Conservation (phyloP, 2,329 filamentous ascomycete species). For the Pestalotiopsis fici region DNA sequence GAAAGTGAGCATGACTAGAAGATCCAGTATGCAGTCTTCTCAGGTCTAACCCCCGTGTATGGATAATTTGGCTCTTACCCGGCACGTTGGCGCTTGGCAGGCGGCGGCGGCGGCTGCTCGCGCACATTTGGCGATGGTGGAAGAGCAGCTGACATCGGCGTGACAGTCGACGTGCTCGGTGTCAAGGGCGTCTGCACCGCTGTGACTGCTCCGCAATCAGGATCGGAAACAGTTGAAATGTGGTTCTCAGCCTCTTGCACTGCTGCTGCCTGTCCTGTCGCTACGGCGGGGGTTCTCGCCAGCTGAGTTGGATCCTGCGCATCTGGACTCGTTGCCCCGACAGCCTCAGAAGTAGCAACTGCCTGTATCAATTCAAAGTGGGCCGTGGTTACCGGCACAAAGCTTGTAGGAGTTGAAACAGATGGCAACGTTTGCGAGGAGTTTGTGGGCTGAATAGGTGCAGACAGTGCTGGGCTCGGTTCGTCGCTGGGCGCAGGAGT, state of each 20-base stretch:
- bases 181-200: constrained; percentile 25
- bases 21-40: background rate
- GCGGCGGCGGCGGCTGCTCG: constrained; percentile 11
- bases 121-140: constrained; percentile 8
- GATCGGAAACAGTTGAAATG: constrained; percentile 9
- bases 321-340: background rate
- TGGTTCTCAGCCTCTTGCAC: background rate
- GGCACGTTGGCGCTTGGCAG: constrained; percentile 26
- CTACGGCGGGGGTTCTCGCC: background rate
- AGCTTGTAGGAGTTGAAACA: constrained; percentile 26
- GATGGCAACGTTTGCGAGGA: constrained; percentile 28
- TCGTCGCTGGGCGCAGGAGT: constrained; percentile 67
- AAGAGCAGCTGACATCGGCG: constrained; percentile 1
- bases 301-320: background rate
- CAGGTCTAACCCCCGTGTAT: background rate
- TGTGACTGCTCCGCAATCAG: constrained; percentile 14
- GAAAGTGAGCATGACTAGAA: background rate
- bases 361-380: constrained; percentile 22
- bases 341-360: background rate
- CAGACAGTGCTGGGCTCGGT: constrained; percentile 45
- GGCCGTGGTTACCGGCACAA: constrained; percentile 21
- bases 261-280: constrained; percentile 1
- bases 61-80: constrained; percentile 19
- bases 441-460: constrained; percentile 29
- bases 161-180: constrained; percentile 15